A percentile compares a stretch with the other conserved stretches of the same genome.
Evolutionary conservation across 2,329 filamentous ascomycete genomes (phyloP).

Genomic region (Ceratocystis cubensis): DNA sequence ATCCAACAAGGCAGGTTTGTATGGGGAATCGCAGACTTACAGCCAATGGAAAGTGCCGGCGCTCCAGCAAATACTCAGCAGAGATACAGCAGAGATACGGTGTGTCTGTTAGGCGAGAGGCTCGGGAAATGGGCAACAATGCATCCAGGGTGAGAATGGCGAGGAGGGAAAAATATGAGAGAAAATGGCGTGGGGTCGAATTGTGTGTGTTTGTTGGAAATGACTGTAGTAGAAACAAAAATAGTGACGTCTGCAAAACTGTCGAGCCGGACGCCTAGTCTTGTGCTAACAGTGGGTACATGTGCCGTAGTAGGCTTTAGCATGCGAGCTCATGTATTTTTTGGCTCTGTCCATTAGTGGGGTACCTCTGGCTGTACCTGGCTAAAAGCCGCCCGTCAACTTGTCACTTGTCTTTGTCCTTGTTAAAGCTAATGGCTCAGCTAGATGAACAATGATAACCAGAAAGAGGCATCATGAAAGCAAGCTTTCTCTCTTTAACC

Average conservation of each 20-base stretch:
- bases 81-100: background rate
- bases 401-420: background rate
- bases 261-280: background rate
- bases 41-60: background rate
- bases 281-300: constrained; percentile 22
- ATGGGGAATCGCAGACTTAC: constrained; percentile 6
- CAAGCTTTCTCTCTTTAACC: background rate
- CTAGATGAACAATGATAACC: too few relatives aligned
- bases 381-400: background rate
- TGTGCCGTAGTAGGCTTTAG: background rate
- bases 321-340: background rate
- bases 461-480: background rate
- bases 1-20: too few relatives aligned
- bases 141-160: background rate
- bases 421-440: background rate
- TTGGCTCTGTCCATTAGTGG: background rate
- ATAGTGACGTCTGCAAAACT: constrained; percentile 3
- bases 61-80: too few relatives aligned
- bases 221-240: background rate
- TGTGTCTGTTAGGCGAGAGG: background rate
- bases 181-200: constrained; percentile 8
- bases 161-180: constrained; percentile 2
- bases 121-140: background rate
- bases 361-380: background rate
- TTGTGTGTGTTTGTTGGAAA: constrained; percentile 1